These are phyloP conservation scores for Aegle marmelos DNA, from an alignment of 345 rosid species.

Conservation along the genomic window DNA sequence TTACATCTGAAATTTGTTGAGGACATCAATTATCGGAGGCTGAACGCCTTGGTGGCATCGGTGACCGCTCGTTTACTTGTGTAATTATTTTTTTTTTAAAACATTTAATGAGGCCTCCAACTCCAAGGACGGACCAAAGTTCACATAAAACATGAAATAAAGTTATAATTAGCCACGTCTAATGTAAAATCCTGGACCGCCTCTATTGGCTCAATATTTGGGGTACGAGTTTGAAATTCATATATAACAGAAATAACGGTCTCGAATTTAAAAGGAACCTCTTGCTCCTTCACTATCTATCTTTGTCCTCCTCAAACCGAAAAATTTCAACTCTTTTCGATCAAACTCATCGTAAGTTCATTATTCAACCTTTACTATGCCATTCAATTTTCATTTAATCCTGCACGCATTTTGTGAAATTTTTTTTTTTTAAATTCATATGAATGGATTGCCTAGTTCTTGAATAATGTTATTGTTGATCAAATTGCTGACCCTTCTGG, in stretches of 20 bases:
- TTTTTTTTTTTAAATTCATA: not conserved
- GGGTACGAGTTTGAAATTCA: not conserved
- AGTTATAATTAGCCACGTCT: not conserved
- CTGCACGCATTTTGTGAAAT: not conserved
- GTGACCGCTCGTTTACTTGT: too few relatives aligned
- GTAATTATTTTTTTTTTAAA: too few relatives aligned
- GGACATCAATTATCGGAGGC: too few relatives aligned
- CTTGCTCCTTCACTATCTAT: not conserved
- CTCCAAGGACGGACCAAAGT: not conserved
- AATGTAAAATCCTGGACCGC: not conserved
- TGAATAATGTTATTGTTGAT: not conserved
- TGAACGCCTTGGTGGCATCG: too few relatives aligned
- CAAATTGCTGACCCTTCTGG: not conserved
- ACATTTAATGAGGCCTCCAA: too few relatives aligned
- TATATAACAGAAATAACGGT: slow-evolving; percentile 9
- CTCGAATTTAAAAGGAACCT: not conserved
- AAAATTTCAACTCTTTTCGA: not conserved
- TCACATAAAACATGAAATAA: not conserved
- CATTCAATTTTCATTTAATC: not conserved
- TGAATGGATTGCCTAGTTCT: not conserved
- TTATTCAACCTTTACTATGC: not conserved
- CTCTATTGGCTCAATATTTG: not conserved
- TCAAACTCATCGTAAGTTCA: slow-evolving; percentile 9
- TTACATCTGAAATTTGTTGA: too few relatives aligned
- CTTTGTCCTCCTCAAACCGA: not conserved